phyloP scores from a whole-genome alignment of 2,329 filamentous ascomycete genomes.

The Rhexocercosporidium sp. region DNA sequence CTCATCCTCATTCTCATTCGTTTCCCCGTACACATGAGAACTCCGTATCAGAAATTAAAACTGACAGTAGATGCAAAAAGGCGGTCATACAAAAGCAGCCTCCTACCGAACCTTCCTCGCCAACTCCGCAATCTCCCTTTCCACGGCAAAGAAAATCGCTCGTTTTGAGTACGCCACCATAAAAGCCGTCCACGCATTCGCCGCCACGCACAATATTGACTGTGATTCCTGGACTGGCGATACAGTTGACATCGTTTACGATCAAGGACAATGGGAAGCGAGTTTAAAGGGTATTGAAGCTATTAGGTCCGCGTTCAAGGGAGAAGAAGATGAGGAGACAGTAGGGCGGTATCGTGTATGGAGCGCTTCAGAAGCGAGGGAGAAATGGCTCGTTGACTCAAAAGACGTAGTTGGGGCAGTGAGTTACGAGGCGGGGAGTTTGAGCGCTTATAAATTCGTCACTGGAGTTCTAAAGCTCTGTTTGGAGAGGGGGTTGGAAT shows the following conservation, averaged over 20 bases:
- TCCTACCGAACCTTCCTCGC: slow-evolving; percentile 39
- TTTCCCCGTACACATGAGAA: not conserved
- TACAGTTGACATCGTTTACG: slow-evolving; percentile 44
- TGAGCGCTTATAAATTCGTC: slow-evolving; percentile 43
- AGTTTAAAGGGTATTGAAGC: slow-evolving; percentile 44
- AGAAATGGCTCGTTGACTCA: slow-evolving; percentile 46
- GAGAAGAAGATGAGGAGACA: slow-evolving; percentile 42
- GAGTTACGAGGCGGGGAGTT: slow-evolving; percentile 46
- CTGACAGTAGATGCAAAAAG: slow-evolving; percentile 11
- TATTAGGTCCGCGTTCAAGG: slow-evolving; percentile 46
- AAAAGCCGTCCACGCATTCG: slow-evolving; percentile 59
- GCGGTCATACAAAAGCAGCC: slow-evolving; percentile 44
- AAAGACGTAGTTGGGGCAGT: slow-evolving; percentile 31
- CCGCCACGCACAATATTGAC: slow-evolving; percentile 51
- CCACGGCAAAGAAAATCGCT: slow-evolving; percentile 38
- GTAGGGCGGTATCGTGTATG: slow-evolving; percentile 52
- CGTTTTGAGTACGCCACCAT: slow-evolving; percentile 59
- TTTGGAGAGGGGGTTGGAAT: slow-evolving; percentile 35
- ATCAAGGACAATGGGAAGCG: slow-evolving; percentile 34
- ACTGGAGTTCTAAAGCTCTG: slow-evolving; percentile 35
- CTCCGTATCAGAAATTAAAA: too few relatives aligned
- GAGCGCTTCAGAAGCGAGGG: slow-evolving; percentile 47
- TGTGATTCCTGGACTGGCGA: slow-evolving; percentile 51
- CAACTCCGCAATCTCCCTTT: slow-evolving; percentile 11
- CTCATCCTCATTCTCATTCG: not conserved